Evolutionary conservation across 495 filamentous ascomycete genomes (phyloP), one percentile per base, ranked within the genome.

Genomic region (Penicillium pulvis): DNA sequence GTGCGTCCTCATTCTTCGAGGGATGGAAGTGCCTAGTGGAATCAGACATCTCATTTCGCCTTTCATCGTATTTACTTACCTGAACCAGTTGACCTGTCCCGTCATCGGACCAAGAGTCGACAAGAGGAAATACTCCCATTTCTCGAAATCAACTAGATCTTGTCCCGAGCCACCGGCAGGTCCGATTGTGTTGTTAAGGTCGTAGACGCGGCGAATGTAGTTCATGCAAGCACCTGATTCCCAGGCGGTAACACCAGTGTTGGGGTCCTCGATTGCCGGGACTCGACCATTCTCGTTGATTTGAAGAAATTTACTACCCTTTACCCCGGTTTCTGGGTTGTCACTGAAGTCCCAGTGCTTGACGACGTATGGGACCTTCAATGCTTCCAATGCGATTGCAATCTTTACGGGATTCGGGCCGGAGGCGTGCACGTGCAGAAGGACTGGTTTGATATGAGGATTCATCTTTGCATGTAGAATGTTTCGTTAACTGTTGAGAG

Each of bases 241-340:
- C 78, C 75, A 77, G 10, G 67, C 57, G 1, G 70, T 60, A 20
- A 80, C 66, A 11, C 73, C 71, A 1, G 76, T 80, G 57, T 80
- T 80, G 16, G 78, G 69, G 36, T 74, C 64, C 36, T 73, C 68
- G 9, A 96, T 64, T 0, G 91, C 90, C 2, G 92, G 92, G 49
- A 95, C 92, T 24, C 92, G 87, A 51, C 92, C 91, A 65, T 95
- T 96, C 42, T 92, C 91, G 70, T 94, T 96, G 71, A 96, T 91
- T 16, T 81, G 81, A 19, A 93, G 77, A 71, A 89, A 96, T 78
- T 83, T 85, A 69, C 69, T 36, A 81, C 81, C 72, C 85, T 96
- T 73, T 88, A 91, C 70, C 0, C 74, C 66, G 1, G 58, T 71
- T 11, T 65, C 61, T 1, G 71, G 71, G 58, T 72, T 9, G 65